These are phyloP conservation scores for Brettanomyces custersianus DNA, from an alignment of 805 yeast species.

Conservation along the genomic window DNA sequence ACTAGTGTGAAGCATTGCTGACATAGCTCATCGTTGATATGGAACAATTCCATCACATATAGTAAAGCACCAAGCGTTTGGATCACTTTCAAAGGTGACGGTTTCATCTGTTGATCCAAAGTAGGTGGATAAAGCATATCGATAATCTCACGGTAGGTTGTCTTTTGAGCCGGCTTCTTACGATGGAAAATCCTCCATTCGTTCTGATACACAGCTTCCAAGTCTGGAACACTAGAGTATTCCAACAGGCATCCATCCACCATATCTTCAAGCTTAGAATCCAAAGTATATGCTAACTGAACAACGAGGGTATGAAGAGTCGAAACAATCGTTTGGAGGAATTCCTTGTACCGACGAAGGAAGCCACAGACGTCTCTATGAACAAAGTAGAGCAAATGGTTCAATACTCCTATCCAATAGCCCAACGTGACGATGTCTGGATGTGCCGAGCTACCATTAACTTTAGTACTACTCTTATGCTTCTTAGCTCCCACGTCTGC, in stretches of 20 bases:
- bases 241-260: slow-evolving; percentile 63
- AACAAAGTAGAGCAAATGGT: slow-evolving; percentile 70
- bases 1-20: slow-evolving; percentile 74
- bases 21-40: slow-evolving; percentile 68
- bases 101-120: slow-evolving; percentile 67
- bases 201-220: slow-evolving; percentile 67
- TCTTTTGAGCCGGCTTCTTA: slow-evolving; percentile 31
- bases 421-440: slow-evolving; percentile 61
- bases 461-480: slow-evolving; percentile 13
- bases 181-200: slow-evolving; percentile 47
- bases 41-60: slow-evolving; percentile 74
- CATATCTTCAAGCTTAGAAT: slow-evolving; percentile 46
- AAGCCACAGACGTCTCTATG: slow-evolving; percentile 52
- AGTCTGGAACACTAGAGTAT: slow-evolving; percentile 76
- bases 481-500: slow-evolving; percentile 8
- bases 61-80: slow-evolving; percentile 85
- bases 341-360: slow-evolving; percentile 43
- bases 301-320: slow-evolving; percentile 52
- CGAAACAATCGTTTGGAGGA: slow-evolving; percentile 50
- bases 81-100: slow-evolving; percentile 79
- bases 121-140: slow-evolving; percentile 81
- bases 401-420: slow-evolving; percentile 82
- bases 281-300: slow-evolving; percentile 59
- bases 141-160: slow-evolving; percentile 60
- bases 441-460: slow-evolving; percentile 6